Evolutionary conservation across 306 rosid genomes (phyloP).

Genomic region (Delonix regia): DNA sequence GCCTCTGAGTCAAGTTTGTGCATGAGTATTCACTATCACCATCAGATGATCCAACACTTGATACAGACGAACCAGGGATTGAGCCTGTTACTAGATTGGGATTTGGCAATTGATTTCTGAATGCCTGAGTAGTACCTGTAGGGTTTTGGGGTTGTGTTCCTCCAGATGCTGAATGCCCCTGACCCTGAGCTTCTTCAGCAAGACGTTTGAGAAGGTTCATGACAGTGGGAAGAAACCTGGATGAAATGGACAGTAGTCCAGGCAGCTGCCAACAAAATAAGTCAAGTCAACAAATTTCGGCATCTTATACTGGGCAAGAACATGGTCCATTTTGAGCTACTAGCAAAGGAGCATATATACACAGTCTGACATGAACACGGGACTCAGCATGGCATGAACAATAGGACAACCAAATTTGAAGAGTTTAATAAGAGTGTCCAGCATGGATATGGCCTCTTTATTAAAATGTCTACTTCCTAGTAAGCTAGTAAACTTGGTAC

Average conservation of each 20-base stretch:
- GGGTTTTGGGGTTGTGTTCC: slow-evolving; percentile 42
- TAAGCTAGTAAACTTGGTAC: slow-evolving; percentile 20
- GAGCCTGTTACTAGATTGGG: slow-evolving; percentile 47
- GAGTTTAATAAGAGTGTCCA: background rate
- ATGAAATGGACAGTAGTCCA: slow-evolving; percentile 68
- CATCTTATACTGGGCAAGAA: background rate
- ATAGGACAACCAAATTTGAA: background rate
- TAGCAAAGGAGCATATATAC: background rate
- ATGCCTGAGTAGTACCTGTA: slow-evolving; percentile 46
- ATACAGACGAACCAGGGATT: slow-evolving; percentile 46
- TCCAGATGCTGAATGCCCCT: slow-evolving; percentile 50
- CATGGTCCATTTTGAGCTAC: background rate
- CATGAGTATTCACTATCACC: slow-evolving; percentile 49
- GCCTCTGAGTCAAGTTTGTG: slow-evolving; percentile 61
- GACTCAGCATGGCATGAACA: background rate
- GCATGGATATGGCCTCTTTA: too few relatives aligned
- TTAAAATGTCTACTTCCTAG: background rate
- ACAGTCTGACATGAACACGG: background rate
- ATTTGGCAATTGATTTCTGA: slow-evolving; percentile 51
- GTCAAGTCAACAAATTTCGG: slow-evolving; percentile 15
- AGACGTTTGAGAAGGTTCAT: slow-evolving; percentile 79
- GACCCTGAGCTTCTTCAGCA: slow-evolving; percentile 82
- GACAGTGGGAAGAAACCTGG: slow-evolving; percentile 76
- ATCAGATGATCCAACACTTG: slow-evolving; percentile 56
- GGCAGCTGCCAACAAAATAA: slow-evolving; percentile 59